phyloP scores from a whole-genome alignment of 345 rosid genomes.

The Pistacia integerrima region DNA sequence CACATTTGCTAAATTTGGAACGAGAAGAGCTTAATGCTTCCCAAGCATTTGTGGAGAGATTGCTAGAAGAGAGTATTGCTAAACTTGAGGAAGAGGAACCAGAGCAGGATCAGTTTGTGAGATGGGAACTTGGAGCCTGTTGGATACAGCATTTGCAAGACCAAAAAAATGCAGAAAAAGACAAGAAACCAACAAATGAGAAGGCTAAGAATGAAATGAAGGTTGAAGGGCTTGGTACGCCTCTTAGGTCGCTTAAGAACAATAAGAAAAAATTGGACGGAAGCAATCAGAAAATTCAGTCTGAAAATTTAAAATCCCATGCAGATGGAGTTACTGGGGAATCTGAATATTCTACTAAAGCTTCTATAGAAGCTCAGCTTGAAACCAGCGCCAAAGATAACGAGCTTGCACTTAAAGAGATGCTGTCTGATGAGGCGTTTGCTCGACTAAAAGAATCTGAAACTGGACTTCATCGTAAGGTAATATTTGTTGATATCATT shows the following conservation, averaged over 20 bases:
- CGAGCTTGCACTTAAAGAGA: conserved; percentile 54
- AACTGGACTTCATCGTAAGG: conserved; percentile 96
- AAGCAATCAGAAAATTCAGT: conserved; percentile 35
- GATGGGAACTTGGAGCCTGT: conserved; percentile 99
- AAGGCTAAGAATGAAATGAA: conserved; percentile 82
- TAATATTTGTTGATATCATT: conserved; percentile 26
- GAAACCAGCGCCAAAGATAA: conserved; percentile 52
- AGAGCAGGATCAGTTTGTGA: conserved; percentile 55
- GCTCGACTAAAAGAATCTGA: conserved; percentile 77
- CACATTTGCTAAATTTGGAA: conserved; percentile 46
- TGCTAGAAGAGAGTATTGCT: conserved; percentile 77
- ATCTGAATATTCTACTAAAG: conserved; percentile 38
- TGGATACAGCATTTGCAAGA: conserved; percentile 99
- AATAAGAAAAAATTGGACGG: conserved; percentile 70
- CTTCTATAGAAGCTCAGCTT: conserved; percentile 52
- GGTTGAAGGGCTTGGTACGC: conserved; percentile 96
- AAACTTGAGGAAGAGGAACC: conserved; percentile 75
- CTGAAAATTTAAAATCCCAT: conserved; percentile 42
- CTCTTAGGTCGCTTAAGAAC: conserved; percentile 83
- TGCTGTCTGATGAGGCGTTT: conserved; percentile 80
- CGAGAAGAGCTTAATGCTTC: conserved; percentile 63
- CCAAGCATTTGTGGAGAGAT: conserved; percentile 59
- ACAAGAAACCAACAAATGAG: conserved; percentile 65
- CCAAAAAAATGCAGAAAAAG: conserved; percentile 80
- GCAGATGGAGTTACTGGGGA: conserved; percentile 41